Evolutionary conservation across 495 filamentous ascomycete species (phyloP).

Genomic region (Penicillium steckii): DNA sequence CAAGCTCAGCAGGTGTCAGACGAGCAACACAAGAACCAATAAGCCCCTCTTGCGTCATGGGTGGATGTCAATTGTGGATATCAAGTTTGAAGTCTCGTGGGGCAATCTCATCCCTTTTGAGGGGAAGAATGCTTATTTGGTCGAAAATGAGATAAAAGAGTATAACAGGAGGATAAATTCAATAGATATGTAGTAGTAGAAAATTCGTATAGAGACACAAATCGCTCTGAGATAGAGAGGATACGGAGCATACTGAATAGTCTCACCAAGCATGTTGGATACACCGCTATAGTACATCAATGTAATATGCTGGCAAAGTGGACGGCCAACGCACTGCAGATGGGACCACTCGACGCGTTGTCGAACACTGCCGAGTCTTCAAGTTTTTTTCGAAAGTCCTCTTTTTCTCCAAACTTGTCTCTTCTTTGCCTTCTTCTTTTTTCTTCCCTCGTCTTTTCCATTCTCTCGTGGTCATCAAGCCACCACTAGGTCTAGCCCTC

Average conservation of each 20-base stretch:
- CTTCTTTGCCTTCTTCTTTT: not conserved
- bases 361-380: not conserved
- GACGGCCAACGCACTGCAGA: constrained; percentile 12
- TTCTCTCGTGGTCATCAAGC: no score
- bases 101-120: no score
- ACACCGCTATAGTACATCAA: not conserved
- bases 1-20: constrained; percentile 37
- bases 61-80: constrained; percentile 9
- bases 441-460: not conserved
- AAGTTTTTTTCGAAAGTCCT: no score
- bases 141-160: constrained; percentile 1
- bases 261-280: no score
- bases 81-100: constrained; percentile 9
- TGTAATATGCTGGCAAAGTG: not conserved
- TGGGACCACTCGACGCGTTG: constrained; percentile 8
- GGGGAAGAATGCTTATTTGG: constrained; percentile 3
- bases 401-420: no score
- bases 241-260: no score
- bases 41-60: constrained; percentile 27
- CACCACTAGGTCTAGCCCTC: no score
- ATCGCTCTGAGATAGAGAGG: no score
- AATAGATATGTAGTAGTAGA: no score
- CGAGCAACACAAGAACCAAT: constrained; percentile 35
- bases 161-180: not conserved
- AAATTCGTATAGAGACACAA: no score